These are phyloP conservation scores for Fusarium sp. DNA, from an alignment of 2,329 filamentous ascomycete species.

Conservation along the genomic window DNA sequence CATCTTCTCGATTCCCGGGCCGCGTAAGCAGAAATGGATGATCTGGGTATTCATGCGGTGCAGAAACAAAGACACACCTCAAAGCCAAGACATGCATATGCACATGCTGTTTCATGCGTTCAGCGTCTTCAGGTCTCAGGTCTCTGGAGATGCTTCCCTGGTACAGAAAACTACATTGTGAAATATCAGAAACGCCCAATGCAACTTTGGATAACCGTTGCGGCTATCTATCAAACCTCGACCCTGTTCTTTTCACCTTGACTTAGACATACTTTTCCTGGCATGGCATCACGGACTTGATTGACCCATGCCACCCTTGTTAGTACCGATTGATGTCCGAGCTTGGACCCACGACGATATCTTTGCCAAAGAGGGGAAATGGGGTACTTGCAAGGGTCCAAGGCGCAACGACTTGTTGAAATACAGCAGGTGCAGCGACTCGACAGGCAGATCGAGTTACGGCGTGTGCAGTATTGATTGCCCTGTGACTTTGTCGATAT, in stretches of 20 bases:
- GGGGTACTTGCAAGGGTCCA: conserved; percentile 31
- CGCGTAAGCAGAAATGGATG: background rate
- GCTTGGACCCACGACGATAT: conserved; percentile 40
- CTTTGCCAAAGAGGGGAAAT: conserved; percentile 23
- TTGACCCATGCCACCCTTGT: conserved; percentile 35
- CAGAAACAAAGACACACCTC: background rate
- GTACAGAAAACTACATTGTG: background rate
- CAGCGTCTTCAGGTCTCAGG: background rate
- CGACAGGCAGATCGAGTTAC: conserved; percentile 19
- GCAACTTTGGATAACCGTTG: conserved; percentile 20
- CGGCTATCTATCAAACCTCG: conserved; percentile 13
- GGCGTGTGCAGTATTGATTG: conserved; percentile 15
- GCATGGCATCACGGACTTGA: conserved; percentile 16
- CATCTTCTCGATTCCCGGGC: background rate
- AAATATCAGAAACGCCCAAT: conserved; percentile 23
- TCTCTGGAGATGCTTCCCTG: conserved; percentile 8
- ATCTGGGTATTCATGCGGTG: background rate
- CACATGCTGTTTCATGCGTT: conserved; percentile 2
- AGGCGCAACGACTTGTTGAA: conserved; percentile 15
- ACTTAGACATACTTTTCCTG: conserved; percentile 22
- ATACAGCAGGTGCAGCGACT: conserved; percentile 7
- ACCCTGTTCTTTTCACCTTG: conserved; percentile 7
- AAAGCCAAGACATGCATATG: conserved; percentile 1
- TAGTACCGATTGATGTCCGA: conserved; percentile 39
- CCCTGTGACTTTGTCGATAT: conserved; percentile 39